These are phyloP conservation scores for Penicillium tannophilum DNA, from an alignment of 495 filamentous ascomycete species.

Conservation along the genomic window DNA sequence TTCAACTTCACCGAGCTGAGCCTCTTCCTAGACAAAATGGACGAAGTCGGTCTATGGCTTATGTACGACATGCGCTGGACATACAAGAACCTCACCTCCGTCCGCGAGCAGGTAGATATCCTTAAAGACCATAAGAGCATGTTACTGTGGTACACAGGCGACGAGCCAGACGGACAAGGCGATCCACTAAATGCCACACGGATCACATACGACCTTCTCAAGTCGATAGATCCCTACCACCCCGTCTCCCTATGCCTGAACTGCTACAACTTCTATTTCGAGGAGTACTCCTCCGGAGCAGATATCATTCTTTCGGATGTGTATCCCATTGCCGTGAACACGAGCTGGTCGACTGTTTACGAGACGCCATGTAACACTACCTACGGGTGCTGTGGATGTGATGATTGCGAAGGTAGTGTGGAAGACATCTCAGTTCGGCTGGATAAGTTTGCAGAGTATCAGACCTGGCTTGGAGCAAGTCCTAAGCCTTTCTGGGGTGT, in stretches of 20 bases:
- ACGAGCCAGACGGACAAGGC: constrained; percentile 69
- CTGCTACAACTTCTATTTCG: constrained; percentile 71
- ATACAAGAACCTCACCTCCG: constrained; percentile 58
- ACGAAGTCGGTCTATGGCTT: constrained; percentile 57
- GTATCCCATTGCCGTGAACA: constrained; percentile 66
- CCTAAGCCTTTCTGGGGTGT: constrained; percentile 61
- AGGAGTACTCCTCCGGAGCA: constrained; percentile 58
- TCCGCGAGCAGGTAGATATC: constrained; percentile 52
- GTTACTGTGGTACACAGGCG: constrained; percentile 66
- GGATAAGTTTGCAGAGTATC: constrained; percentile 47
- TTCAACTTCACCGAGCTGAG: constrained; percentile 41
- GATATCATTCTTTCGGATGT: constrained; percentile 69
- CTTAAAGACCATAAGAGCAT: constrained; percentile 56
- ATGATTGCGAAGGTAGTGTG: constrained; percentile 61
- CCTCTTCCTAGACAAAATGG: constrained; percentile 55
- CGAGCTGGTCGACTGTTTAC: constrained; percentile 41
- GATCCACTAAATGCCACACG: constrained; percentile 55
- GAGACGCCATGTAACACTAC: constrained; percentile 62
- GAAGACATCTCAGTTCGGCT: constrained; percentile 58
- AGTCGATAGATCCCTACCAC: constrained; percentile 66
- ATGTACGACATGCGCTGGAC: constrained; percentile 67
- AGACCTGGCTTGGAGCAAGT: constrained; percentile 22
- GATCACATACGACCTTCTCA: constrained; percentile 49
- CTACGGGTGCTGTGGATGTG: constrained; percentile 73
- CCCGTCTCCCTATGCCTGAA: constrained; percentile 67